phyloP scores from a whole-genome alignment of 495 filamentous ascomycete genomes.

The Lentithecium fluviatile region DNA sequence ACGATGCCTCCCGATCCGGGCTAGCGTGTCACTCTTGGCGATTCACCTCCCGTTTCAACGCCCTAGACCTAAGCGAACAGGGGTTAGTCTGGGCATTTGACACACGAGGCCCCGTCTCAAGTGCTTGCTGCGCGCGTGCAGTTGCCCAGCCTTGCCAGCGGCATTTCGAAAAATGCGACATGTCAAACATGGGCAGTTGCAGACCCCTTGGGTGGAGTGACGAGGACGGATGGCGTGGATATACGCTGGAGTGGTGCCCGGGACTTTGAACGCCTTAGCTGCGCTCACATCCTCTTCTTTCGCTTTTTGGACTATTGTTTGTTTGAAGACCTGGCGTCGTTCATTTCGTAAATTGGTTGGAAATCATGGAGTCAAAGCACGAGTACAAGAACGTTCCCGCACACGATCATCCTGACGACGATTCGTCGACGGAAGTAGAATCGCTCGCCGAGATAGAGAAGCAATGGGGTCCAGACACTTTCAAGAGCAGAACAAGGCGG shows the following conservation, averaged over 20 bases:
- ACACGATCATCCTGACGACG: slow-evolving; percentile 19
- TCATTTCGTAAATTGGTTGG: not conserved
- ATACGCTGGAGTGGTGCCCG: not conserved
- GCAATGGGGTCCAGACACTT: slow-evolving; percentile 7
- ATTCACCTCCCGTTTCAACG: slow-evolving; percentile 13
- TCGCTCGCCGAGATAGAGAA: slow-evolving; percentile 19
- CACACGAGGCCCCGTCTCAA: slow-evolving; percentile 4
- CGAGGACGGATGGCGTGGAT: not conserved
- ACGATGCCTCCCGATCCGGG: not conserved
- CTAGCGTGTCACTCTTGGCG: slow-evolving; percentile 28
- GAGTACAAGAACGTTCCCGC: slow-evolving; percentile 20
- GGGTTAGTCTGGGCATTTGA: slow-evolving; percentile 22
- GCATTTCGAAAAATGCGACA: slow-evolving; percentile 6
- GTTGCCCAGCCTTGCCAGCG: not conserved
- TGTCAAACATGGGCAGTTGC: slow-evolving; percentile 18
- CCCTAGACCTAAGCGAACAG: not conserved
- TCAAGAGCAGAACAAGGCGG: slow-evolving; percentile 7
- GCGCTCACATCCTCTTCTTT: slow-evolving; percentile 8
- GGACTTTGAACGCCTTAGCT: slow-evolving; percentile 6
- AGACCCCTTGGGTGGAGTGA: not conserved
- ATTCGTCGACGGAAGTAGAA: slow-evolving; percentile 27
- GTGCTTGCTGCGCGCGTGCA: not conserved
- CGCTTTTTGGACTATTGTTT: not conserved
- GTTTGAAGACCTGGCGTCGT: slow-evolving; percentile 7
- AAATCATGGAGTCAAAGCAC: slow-evolving; percentile 20